phyloP scores from a whole-genome alignment of 2,329 filamentous ascomycete species.

The Xylaria sp. region DNA sequence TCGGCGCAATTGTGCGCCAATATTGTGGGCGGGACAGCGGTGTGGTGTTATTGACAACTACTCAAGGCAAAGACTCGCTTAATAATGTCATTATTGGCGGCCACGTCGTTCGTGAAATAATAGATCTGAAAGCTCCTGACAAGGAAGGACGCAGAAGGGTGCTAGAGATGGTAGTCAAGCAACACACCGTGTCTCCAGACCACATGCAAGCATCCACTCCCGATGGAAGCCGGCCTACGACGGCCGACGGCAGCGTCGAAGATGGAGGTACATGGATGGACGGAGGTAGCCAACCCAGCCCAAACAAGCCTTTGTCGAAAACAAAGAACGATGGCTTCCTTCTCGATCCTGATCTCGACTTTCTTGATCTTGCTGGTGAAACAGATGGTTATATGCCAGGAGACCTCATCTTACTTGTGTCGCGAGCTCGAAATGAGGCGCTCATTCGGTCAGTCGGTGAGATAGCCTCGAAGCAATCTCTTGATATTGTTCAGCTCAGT shows the following conservation, averaged over 20 bases:
- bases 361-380: slow-evolving; percentile 90
- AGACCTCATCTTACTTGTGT: slow-evolving; percentile 86
- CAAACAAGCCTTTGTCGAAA: slow-evolving; percentile 49
- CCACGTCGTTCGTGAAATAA: slow-evolving; percentile 91
- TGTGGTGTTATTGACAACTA: slow-evolving; percentile 88
- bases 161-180: slow-evolving; percentile 79
- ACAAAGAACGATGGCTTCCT: slow-evolving; percentile 71
- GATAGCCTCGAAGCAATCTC: slow-evolving; percentile 58
- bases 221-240: slow-evolving; percentile 66
- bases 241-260: slow-evolving; percentile 64
- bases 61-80: slow-evolving; percentile 90
- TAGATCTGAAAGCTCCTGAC: slow-evolving; percentile 88
- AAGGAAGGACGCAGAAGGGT: slow-evolving; percentile 89
- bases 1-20: slow-evolving; percentile 84
- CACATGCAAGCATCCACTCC: slow-evolving; percentile 52
- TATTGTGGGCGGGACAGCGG: slow-evolving; percentile 83
- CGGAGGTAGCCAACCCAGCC: slow-evolving; percentile 69
- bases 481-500: slow-evolving; percentile 70
- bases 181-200: slow-evolving; percentile 59
- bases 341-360: slow-evolving; percentile 82
- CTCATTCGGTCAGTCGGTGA: slow-evolving; percentile 83
- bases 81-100: slow-evolving; percentile 92
- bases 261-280: slow-evolving; percentile 80
- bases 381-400: slow-evolving; percentile 99
- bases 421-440: slow-evolving; percentile 89